These are phyloP conservation scores for Noccaea bulbosa DNA, from an alignment of 345 rosid species.

Conservation along the genomic window DNA sequence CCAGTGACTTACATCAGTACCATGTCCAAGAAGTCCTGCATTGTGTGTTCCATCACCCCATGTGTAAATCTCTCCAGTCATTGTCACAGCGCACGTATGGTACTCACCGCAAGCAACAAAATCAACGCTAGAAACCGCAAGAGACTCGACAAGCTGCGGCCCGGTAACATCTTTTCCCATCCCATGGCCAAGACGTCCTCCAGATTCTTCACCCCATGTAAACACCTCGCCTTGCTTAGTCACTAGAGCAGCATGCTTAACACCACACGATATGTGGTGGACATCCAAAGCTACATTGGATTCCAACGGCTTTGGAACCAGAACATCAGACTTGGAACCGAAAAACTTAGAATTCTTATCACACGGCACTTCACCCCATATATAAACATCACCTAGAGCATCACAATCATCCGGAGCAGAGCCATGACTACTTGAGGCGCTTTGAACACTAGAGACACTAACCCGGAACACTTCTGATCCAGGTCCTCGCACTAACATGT, in stretches of 20 bases:
- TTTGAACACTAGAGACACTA: constrained; percentile 95
- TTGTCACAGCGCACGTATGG: constrained; percentile 90
- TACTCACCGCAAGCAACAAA: constrained; percentile 96
- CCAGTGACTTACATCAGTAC: constrained; percentile 90
- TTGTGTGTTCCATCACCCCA: constrained; percentile 97
- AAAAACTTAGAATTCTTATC: constrained; percentile 62
- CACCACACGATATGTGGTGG: constrained; percentile 88
- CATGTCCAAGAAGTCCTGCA: constrained; percentile 96
- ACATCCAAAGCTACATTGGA: constrained; percentile 89
- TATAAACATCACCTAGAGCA: constrained; percentile 94
- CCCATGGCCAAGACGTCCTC: constrained; percentile 97
- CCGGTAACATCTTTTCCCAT: constrained; percentile 73
- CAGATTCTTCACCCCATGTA: constrained; percentile 97
- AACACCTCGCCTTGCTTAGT: constrained; percentile 93
- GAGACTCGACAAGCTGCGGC: constrained; percentile 80
- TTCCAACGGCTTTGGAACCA: constrained; percentile 80
- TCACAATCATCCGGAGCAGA: constrained; percentile 96
- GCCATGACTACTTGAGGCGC: constrained; percentile 97
- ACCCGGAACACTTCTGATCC: constrained; percentile 90
- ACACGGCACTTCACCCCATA: constrained; percentile 93
- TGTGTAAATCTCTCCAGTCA: constrained; percentile 91
- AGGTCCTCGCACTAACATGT: constrained; percentile 85
- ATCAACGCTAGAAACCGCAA: constrained; percentile 64
- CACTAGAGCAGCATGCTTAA: constrained; percentile 84
- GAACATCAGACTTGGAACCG: constrained; percentile 68